phyloP scores from a whole-genome alignment of 2,329 filamentous ascomycete species.

The Aspergillus neotritici region DNA sequence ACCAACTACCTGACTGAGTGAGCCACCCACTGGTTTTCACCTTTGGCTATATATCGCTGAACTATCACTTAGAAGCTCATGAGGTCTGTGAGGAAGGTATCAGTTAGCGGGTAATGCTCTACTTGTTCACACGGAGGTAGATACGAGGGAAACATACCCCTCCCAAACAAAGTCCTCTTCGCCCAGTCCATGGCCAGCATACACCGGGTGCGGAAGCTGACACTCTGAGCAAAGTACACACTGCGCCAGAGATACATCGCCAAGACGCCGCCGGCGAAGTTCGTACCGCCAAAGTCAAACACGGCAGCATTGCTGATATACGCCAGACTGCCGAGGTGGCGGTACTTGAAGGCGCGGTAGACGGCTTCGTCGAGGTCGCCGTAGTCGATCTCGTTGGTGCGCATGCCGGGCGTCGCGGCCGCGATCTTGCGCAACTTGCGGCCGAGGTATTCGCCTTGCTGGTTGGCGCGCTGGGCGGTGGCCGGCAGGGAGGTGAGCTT shows the following conservation, averaged over 20 bases:
- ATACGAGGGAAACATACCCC: slow-evolving; percentile 59
- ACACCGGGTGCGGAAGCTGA: slow-evolving; percentile 81
- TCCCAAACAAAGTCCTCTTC: slow-evolving; percentile 91
- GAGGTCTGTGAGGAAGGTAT: slow-evolving; percentile 37
- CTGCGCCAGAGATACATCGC: slow-evolving; percentile 95
- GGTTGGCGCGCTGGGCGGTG: slow-evolving; percentile 91
- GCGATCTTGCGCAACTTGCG: slow-evolving; percentile 92
- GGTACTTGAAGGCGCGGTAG: slow-evolving; percentile 93
- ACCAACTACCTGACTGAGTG: too few relatives aligned
- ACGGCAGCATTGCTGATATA: slow-evolving; percentile 96
- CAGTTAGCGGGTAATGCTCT: slow-evolving; percentile 4
- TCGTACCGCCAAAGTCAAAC: slow-evolving; percentile 81
- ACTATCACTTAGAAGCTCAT: slow-evolving; percentile 46
- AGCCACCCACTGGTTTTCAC: too few relatives aligned
- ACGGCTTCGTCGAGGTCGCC: slow-evolving; percentile 87
- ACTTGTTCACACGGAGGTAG: background rate
- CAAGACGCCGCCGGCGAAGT: slow-evolving; percentile 73
- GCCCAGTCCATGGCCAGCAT: slow-evolving; percentile 97
- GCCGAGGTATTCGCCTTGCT: slow-evolving; percentile 89
- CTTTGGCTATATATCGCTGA: too few relatives aligned
- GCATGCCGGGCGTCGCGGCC: slow-evolving; percentile 66
- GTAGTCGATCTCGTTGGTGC: slow-evolving; percentile 73
- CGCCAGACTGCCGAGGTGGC: slow-evolving; percentile 82
- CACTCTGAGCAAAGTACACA: slow-evolving; percentile 95
- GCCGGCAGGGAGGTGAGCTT: slow-evolving; percentile 93